A percentile compares a stretch with the other conserved stretches of the same genome.
Evolutionary conservation across 2,329 filamentous ascomycete genomes (phyloP).

Genomic region (Cladophialophora psammophila): DNA sequence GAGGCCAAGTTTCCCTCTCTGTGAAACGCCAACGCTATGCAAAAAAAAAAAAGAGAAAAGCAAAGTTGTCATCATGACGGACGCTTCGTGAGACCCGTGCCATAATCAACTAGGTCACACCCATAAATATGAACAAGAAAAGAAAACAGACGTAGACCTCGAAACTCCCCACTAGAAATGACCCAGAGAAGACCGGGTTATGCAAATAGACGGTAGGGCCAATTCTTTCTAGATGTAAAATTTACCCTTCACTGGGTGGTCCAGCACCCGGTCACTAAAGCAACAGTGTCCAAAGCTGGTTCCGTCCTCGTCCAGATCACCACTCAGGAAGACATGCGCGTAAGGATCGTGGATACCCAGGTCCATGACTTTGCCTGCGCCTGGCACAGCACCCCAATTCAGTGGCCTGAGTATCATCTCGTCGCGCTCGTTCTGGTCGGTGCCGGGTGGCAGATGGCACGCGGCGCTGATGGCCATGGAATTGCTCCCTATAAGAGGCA

Average conservation of each 20-base stretch:
- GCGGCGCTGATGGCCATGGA: constrained; percentile 47
- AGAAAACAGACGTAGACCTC: neutral
- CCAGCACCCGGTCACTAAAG: constrained; percentile 39
- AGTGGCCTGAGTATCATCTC: constrained; percentile 38
- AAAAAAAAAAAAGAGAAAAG: too few species aligned
- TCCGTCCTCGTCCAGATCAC: constrained; percentile 26
- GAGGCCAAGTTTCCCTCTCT: too few species aligned
- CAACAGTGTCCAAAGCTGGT: constrained; percentile 39
- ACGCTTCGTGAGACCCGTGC: too few species aligned
- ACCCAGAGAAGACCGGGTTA: neutral
- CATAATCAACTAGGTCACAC: too few species aligned
- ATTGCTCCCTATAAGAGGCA: constrained; percentile 45
- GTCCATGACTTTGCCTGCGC: constrained; percentile 24
- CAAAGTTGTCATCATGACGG: too few species aligned
- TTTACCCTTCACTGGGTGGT: constrained; percentile 33
- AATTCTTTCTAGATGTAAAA: constrained; percentile 34
- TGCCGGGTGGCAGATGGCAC: constrained; percentile 41
- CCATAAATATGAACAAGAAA: too few species aligned
- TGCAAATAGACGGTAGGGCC: neutral
- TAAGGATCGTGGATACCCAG: constrained; percentile 24
- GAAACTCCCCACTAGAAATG: neutral
- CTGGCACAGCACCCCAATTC: constrained; percentile 40
- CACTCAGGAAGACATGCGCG: constrained; percentile 19
- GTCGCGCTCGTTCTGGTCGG: constrained; percentile 31
- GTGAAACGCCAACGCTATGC: too few species aligned